A percentile compares a stretch with the other conserved stretches of the same genome.
Evolutionary conservation across 495 filamentous ascomycete genomes (phyloP).

Genomic region (Penicillium steckii): DNA sequence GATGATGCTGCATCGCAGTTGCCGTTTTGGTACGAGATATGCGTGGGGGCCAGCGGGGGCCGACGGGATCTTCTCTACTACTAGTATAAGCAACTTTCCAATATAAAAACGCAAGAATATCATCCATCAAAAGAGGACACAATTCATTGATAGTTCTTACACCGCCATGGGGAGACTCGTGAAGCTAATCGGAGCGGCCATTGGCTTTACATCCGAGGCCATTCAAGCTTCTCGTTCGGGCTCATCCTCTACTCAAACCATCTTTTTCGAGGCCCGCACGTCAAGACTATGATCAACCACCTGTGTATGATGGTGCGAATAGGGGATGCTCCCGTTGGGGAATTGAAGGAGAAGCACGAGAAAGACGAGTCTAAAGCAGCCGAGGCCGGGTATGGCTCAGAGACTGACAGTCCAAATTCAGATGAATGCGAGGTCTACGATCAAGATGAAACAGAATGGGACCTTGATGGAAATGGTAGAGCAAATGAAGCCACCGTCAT

Average conservation of each 20-base stretch:
- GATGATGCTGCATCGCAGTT: too few relatives aligned
- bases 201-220: constrained; percentile 17
- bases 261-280: background rate
- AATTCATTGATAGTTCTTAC: background rate
- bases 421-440: background rate
- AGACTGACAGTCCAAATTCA: background rate
- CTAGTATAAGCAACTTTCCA: too few relatives aligned
- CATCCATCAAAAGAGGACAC: too few relatives aligned
- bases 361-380: background rate
- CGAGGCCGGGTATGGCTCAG: constrained; percentile 2
- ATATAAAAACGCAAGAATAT: too few relatives aligned
- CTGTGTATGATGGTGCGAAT: background rate
- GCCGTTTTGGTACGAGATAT: too few relatives aligned
- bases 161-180: constrained; percentile 6
- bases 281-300: background rate
- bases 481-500: background rate
- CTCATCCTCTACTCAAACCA: background rate
- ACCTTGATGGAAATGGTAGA: constrained; percentile 21
- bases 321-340: background rate
- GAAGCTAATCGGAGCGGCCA: constrained; percentile 8
- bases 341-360: background rate
- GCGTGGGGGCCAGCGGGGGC: too few relatives aligned
- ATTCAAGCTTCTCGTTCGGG: constrained; percentile 10
- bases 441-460: constrained; percentile 16
- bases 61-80: too few relatives aligned